Base-by-base conservation (phyloP, 306 rosid species). In the Carpinus fangiana region DNA sequence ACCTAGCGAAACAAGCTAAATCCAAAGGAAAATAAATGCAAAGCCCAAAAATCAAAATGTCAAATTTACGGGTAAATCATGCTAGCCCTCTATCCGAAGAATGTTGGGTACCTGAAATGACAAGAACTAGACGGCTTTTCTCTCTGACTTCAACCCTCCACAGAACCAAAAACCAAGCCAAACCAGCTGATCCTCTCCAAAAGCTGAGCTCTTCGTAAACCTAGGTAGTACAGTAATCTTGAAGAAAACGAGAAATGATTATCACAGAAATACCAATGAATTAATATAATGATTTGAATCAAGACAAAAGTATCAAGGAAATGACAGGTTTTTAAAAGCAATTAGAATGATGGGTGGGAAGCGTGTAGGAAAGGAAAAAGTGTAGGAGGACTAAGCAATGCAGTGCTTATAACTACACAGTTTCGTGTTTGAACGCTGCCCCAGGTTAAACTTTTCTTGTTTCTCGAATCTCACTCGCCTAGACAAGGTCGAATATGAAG, bases 91-190 rank as follows among this genome's bases (percentile, higher is more conserved):
- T 47, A 13, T 9, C 38, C 18, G 16, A 31, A 14, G 23, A 70
- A 76, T 47, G 71, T 61, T n/a, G 66, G 13, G 60, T 75, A 84
- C 93, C 94, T 82, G 87, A 62, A 82, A 47, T 55, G 23, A 38
- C 46, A 73, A 64, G 73, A 71, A 70, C 4, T 20, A 14, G 52
- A 71, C 60, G 79, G 68, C 23, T 75, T 60, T 72, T 72, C 3
- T 59, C 17, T 73, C 80, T 45, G 71, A 56, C 64, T 59, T 53
- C 72, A 46, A 78, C 81, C 69, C 69, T 61, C 21, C 73, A 77
- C 70, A 57, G 66, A 62, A 21, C n/a, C 56, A 62, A 78, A 75
- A 83, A 55, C 56, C 87, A 84, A 88, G 81, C 64, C 13, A 41
- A 80, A 48, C 64, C 54, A 17, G 16, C 60, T 23, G 9, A 73